Conservation (phyloP, 176 grass and related monocot genomes). For the Juncus inflexus region DNA sequence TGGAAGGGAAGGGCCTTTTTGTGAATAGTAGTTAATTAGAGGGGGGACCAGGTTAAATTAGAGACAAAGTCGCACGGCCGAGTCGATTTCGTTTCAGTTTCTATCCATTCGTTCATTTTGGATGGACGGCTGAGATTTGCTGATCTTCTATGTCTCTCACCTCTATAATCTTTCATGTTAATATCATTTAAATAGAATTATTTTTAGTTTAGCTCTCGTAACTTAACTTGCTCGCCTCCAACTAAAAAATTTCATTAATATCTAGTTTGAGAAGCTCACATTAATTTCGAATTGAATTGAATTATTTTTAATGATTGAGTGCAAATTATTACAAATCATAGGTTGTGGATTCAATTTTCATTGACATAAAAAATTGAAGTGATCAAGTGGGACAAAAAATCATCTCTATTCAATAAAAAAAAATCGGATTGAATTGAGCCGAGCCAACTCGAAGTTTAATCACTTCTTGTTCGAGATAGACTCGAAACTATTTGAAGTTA, state of each 20-base stretch:
- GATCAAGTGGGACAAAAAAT: no score
- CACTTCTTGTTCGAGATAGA: no score
- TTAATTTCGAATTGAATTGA: background rate
- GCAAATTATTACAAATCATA: no score
- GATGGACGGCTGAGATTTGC: conserved; percentile 10
- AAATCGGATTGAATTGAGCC: no score
- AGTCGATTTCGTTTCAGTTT: conserved; percentile 5
- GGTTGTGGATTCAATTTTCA: background rate
- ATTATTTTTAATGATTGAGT: no score
- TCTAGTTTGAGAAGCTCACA: background rate
- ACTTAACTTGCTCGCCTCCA: no score
- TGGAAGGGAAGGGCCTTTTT: background rate
- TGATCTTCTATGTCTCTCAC: background rate
- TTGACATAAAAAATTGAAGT: background rate
- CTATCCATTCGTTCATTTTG: conserved; percentile 5
- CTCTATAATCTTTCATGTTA: background rate
- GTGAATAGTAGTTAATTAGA: conserved; percentile 20
- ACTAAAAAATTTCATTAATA: background rate
- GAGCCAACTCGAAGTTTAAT: no score
- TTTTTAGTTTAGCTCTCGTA: no score
- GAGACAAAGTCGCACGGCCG: conserved; percentile 24
- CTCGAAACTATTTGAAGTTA: no score
- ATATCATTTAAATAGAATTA: no score
- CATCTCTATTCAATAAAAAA: no score
- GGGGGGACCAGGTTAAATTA: conserved; percentile 6